Evolutionary conservation across 768 basidiomycete genomes (phyloP).

Genomic region (Hericium alpestre): DNA sequence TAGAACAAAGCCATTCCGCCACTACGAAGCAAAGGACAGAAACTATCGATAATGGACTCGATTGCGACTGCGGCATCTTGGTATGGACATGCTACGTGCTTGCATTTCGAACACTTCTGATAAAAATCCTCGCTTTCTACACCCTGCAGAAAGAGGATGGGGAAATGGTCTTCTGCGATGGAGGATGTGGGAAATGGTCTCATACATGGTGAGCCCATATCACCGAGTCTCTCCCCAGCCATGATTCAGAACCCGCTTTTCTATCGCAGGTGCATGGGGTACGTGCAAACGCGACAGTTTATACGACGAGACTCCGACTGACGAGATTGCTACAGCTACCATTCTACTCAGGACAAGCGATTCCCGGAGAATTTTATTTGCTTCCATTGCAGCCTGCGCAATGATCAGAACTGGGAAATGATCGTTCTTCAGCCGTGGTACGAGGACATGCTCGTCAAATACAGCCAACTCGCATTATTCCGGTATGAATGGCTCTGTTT

Average conservation of each 20-base stretch:
- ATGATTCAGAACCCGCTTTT: neutral
- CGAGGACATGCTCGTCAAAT: conserved; percentile 50
- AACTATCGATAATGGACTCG: conserved; percentile 29
- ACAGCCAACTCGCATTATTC: conserved; percentile 60
- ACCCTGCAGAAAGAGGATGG: conserved; percentile 41
- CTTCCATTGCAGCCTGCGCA: conserved; percentile 45
- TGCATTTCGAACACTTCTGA: neutral
- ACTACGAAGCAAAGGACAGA: conserved; percentile 5
- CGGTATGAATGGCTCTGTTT: conserved; percentile 31
- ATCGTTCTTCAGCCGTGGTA: conserved; percentile 47
- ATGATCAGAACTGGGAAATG: conserved; percentile 58
- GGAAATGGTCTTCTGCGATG: conserved; percentile 52
- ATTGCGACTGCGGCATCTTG: conserved; percentile 62
- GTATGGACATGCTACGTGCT: conserved; percentile 23
- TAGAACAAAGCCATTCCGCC: neutral
- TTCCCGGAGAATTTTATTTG: conserved; percentile 56
- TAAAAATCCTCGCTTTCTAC: neutral
- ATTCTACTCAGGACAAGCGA: conserved; percentile 44
- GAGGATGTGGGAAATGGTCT: conserved; percentile 63
- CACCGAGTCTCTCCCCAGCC: neutral
- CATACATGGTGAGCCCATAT: conserved; percentile 53
- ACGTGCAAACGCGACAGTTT: neutral
- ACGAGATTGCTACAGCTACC: conserved; percentile 39
- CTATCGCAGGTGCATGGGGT: conserved; percentile 51
- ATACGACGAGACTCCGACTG: neutral